Conservation (phyloP, 192 early-diverging fungal genomes). For the Backusella parvicylindrica region DNA sequence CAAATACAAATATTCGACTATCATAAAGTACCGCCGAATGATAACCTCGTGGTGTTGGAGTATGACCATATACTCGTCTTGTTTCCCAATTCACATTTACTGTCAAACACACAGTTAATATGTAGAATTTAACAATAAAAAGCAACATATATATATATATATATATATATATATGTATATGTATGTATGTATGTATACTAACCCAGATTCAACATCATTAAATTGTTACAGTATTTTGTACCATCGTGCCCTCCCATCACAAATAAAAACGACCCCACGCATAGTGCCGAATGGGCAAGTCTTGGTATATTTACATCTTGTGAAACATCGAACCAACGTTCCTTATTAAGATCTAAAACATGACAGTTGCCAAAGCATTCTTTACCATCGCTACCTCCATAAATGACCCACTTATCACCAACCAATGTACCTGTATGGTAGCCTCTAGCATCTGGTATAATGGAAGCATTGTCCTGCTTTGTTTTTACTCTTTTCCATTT, state of each 20-base stretch:
- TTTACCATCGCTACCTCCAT: constrained; percentile 84
- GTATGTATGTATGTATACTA: neutral
- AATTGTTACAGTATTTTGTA: constrained; percentile 68
- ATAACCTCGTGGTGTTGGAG: constrained; percentile 72
- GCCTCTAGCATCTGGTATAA: constrained; percentile 67
- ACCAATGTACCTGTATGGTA: constrained; percentile 85
- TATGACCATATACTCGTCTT: constrained; percentile 59
- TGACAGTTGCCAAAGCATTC: constrained; percentile 68
- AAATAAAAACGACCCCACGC: constrained; percentile 84
- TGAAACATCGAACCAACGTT: constrained; percentile 60
- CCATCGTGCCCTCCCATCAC: constrained; percentile 88
- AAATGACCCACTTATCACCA: constrained; percentile 73
- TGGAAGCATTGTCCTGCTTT: constrained; percentile 8
- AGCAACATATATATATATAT: neutral
- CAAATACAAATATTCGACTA: constrained; percentile 74
- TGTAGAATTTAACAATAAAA: neutral
- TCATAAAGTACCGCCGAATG: constrained; percentile 76
- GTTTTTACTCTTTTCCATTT: neutral
- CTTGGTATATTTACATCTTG: constrained; percentile 63
- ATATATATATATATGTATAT: neutral
- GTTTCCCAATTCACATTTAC: constrained; percentile 84
- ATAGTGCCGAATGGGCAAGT: constrained; percentile 76
- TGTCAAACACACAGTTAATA: neutral
- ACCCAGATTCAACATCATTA: constrained; percentile 77
- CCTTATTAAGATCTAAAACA: constrained; percentile 52